Conservation (phyloP, 352 stramenopile species). For the Phytopythium cucurbitacearum region DNA sequence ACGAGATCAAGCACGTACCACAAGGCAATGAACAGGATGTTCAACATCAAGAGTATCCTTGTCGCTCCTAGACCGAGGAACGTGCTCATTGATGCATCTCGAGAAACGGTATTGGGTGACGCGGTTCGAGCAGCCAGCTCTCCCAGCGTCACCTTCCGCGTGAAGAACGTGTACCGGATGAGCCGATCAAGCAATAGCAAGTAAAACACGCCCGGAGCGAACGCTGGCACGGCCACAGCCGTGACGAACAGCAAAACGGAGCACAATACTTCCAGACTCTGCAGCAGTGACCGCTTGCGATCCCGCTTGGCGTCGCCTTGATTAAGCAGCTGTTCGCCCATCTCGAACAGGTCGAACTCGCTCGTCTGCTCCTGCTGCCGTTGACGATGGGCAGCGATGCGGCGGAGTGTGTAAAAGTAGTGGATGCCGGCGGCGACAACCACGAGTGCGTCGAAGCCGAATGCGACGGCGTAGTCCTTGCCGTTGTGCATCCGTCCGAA, state of each 20-base stretch:
- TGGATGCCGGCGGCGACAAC: slow-evolving; percentile 48
- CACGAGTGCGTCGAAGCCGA: slow-evolving; percentile 62
- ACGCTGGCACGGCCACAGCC: slow-evolving; percentile 49
- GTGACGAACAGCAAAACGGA: slow-evolving; percentile 57
- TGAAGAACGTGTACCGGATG: slow-evolving; percentile 63
- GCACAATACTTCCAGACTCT: slow-evolving; percentile 40
- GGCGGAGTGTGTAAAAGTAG: slow-evolving; percentile 56
- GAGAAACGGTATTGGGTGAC: slow-evolving; percentile 1
- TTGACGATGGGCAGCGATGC: slow-evolving; percentile 9
- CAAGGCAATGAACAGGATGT: slow-evolving; percentile 38
- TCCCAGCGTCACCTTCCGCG: slow-evolving; percentile 52
- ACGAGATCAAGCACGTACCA: slow-evolving; percentile 25
- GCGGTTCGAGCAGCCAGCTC: slow-evolving; percentile 31
- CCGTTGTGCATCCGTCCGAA: slow-evolving; percentile 33
- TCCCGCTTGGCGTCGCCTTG: slow-evolving; percentile 22
- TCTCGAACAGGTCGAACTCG: slow-evolving; percentile 59
- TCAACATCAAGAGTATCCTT: slow-evolving; percentile 38
- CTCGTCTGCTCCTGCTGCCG: slow-evolving; percentile 21
- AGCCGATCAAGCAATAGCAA: slow-evolving; percentile 50
- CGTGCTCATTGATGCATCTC: slow-evolving; percentile 21
- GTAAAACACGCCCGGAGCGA: slow-evolving; percentile 55
- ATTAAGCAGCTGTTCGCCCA: slow-evolving; percentile 37
- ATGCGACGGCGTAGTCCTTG: slow-evolving; percentile 32
- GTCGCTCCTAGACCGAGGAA: slow-evolving; percentile 44
- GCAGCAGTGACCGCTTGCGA: slow-evolving; percentile 20